Evolutionary conservation across 495 filamentous ascomycete genomes (phyloP), one percentile per base, ranked within the genome.

Genomic region (Penicillium herquei): DNA sequence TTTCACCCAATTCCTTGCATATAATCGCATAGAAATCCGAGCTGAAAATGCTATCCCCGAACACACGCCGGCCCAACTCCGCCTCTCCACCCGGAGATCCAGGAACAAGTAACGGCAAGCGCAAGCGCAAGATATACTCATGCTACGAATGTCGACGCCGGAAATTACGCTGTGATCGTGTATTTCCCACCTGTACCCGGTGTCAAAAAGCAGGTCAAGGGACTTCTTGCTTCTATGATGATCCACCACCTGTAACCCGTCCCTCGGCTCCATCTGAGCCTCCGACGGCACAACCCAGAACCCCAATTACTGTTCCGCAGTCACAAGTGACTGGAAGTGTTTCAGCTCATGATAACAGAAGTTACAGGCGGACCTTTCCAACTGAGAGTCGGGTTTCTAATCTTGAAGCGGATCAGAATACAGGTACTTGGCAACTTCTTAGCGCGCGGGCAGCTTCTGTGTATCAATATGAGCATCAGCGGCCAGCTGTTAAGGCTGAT

Each of bases 121-220:
- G 49, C 0, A 51, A 51, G 49, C 35, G 49, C 11, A 51, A 41
- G 35, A 14, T 39, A 18, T 51, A 51, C 35, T 51, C 49, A 10
- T 51, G 49, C 13, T 13, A 51, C 18, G 35, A 21, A 39, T 51
- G 49, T 39, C 49, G 49, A n/a, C 49, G 49, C 14, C 49, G 49
- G 5, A 51, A 51, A 51, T 41, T 51, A 18, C 34, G 37, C 16
- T 51, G 49, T 30, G 49, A 51, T 30, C 49, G 49, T 3, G 35
- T 7, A 2, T 51, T 40, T 32, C 49, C 49, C 4, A 12, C 37
- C 0, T 51, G 49, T 10, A 39, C 13, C 14, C 34, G 49, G 26
- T 51, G 49, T 30, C 34, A 39, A 31, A 39, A 31, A 26, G 10
- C 49, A 14, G 49, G 35, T 7, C 35, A 51, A 13, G 34, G 14